phyloP scores from a whole-genome alignment of 805 yeast species.

The Pichia exigua region DNA sequence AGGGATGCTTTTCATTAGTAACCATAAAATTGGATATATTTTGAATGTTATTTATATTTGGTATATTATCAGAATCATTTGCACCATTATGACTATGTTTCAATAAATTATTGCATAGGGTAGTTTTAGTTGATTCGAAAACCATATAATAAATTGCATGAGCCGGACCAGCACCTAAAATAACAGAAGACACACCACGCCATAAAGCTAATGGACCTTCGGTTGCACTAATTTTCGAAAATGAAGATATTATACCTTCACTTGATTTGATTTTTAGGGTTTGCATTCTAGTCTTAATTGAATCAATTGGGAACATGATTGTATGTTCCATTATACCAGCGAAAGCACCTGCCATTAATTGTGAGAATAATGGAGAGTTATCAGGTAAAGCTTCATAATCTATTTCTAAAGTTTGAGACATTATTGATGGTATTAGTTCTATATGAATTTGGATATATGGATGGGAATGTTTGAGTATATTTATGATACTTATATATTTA shows the following conservation, averaged over 20 bases:
- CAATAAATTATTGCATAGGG: constrained; percentile 32
- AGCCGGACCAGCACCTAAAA: constrained; percentile 98
- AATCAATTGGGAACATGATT: constrained; percentile 93
- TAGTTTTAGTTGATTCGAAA: constrained; percentile 71
- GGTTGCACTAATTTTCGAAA: constrained; percentile 67
- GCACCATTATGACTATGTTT: constrained; percentile 24
- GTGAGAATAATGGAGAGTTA: constrained; percentile 73
- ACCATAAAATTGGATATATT: constrained; percentile 27
- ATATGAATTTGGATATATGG: background rate
- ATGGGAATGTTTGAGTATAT: too few relatives aligned
- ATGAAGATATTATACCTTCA: constrained; percentile 53
- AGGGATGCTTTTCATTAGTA: constrained; percentile 65
- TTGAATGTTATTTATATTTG: constrained; percentile 2
- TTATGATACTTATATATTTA: background rate
- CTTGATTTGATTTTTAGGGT: constrained; percentile 29
- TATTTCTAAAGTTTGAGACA: constrained; percentile 34
- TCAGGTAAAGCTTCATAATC: constrained; percentile 93
- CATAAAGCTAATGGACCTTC: constrained; percentile 88
- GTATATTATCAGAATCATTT: background rate
- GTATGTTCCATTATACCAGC: constrained; percentile 99
- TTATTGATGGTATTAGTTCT: background rate
- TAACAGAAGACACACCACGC: constrained; percentile 90
- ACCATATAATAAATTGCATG: constrained; percentile 96
- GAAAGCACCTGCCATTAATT: constrained; percentile 88
- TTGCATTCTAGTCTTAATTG: constrained; percentile 95